Conservation (phyloP, 1,284 basidiomycete species). For the Chiua sp. region DNA sequence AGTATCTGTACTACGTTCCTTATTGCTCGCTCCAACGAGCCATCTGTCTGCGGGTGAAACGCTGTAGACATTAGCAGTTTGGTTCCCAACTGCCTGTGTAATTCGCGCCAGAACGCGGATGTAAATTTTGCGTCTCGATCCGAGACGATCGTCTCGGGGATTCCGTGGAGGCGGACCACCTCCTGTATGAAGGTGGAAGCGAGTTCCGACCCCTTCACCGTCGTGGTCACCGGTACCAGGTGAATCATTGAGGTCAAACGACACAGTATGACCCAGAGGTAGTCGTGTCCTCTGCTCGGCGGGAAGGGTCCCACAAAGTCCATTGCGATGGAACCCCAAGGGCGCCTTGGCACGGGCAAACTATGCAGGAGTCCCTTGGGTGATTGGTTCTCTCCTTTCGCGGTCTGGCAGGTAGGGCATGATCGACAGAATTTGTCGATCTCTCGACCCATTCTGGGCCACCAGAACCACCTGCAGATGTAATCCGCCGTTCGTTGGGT, state of each 20-base stretch:
- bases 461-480: slow-evolving; percentile 1
- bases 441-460: not conserved
- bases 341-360: not conserved
- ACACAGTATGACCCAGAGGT: slow-evolving; percentile 39
- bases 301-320: not conserved
- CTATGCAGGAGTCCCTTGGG: not conserved
- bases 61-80: too few species aligned
- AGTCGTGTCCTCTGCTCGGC: too few species aligned
- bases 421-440: too few species aligned
- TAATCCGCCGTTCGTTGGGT: slow-evolving; percentile 3
- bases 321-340: not conserved
- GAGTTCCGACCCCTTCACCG: slow-evolving; percentile 25
- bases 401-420: not conserved
- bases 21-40: too few species aligned
- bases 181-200: slow-evolving; percentile 27
- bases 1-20: too few species aligned
- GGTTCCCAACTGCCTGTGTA: not conserved
- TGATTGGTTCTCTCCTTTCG: not conserved
- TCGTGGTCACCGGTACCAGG: slow-evolving; percentile 22
- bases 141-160: too few species aligned
- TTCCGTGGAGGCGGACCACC: slow-evolving; percentile 24
- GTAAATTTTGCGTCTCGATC: slow-evolving; percentile 7
- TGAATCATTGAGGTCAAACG: slow-evolving; percentile 41
- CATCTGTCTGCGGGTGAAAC: too few species aligned
- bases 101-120: not conserved